phyloP scores from a whole-genome alignment of 768 basidiomycete genomes.

The Pleurotus djamor region DNA sequence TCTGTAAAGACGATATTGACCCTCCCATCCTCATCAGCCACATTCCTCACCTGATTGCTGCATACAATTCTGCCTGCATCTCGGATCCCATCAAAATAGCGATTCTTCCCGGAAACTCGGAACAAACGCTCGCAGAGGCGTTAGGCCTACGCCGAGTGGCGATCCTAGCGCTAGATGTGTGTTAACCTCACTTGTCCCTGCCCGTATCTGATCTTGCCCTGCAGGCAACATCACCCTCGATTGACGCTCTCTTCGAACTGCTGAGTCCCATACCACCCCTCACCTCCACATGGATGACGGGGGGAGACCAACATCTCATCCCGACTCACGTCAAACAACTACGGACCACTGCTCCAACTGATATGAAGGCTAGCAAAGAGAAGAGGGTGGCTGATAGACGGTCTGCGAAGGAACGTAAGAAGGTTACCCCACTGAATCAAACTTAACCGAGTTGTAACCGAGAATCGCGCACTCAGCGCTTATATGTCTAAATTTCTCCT shows the following conservation, averaged over 20 bases:
- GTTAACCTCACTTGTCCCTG: slow-evolving; percentile 17
- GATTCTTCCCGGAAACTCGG: slow-evolving; percentile 67
- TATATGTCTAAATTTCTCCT: not conserved
- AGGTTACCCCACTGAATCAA: slow-evolving; percentile 12
- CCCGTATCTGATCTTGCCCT: slow-evolving; percentile 13
- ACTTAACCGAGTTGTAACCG: too few relatives aligned
- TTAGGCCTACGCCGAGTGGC: slow-evolving; percentile 69
- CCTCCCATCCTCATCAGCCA: slow-evolving; percentile 72
- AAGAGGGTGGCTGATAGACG: slow-evolving; percentile 46
- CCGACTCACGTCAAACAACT: slow-evolving; percentile 84
- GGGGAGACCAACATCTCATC: slow-evolving; percentile 34
- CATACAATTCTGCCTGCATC: slow-evolving; percentile 53
- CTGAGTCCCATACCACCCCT: slow-evolving; percentile 52
- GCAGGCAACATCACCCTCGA: slow-evolving; percentile 39
- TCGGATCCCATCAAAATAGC: slow-evolving; percentile 49
- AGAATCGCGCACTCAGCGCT: not conserved
- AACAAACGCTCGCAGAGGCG: slow-evolving; percentile 52
- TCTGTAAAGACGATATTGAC: slow-evolving; percentile 74
- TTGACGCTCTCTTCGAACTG: slow-evolving; percentile 30
- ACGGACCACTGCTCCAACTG: slow-evolving; percentile 73
- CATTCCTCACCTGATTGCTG: slow-evolving; percentile 73
- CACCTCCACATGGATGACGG: slow-evolving; percentile 63
- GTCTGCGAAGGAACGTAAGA: slow-evolving; percentile 38
- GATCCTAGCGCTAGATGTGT: slow-evolving; percentile 66
- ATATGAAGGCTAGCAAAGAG: slow-evolving; percentile 72